Conservation (phyloP, 352 stramenopile genomes). For the Phytophthora cryptogea region DNA sequence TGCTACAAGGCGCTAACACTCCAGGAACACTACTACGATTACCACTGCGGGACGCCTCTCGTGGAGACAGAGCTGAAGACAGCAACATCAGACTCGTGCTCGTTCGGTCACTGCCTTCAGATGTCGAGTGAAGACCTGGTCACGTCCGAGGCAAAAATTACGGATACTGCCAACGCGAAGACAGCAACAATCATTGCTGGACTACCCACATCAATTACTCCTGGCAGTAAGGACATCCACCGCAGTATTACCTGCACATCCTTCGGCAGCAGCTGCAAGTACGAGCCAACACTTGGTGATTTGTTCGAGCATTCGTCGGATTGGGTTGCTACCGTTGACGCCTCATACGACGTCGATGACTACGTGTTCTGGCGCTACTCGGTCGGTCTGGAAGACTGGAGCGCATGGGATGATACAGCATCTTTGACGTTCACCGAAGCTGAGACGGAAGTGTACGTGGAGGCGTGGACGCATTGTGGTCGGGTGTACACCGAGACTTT, state of each 20-base stretch:
- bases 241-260: constrained; percentile 22
- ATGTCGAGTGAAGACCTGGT: constrained; percentile 10
- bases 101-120: constrained; percentile 21
- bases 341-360: constrained; percentile 8
- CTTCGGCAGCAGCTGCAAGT: constrained; percentile 15
- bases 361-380: constrained; percentile 62
- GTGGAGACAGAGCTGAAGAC: constrained; percentile 10
- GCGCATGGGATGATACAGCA: constrained; percentile 4
- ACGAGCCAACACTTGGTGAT: constrained; percentile 10
- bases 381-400: constrained; percentile 15
- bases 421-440: constrained; percentile 30
- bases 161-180: not conserved
- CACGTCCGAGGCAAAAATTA: constrained; percentile 3
- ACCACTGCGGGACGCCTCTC: constrained; percentile 13
- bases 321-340: constrained; percentile 4
- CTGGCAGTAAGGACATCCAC: constrained; percentile 11
- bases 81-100: constrained; percentile 12
- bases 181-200: constrained; percentile 14
- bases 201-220: constrained; percentile 5
- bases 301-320: constrained; percentile 8
- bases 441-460: constrained; percentile 42
- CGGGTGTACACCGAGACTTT: constrained; percentile 31
- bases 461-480: constrained; percentile 64
- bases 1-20: constrained; percentile 25
- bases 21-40: constrained; percentile 29